These are phyloP conservation scores for Gymnopilus dilepis DNA, from an alignment of 768 basidiomycete genomes.

Conservation along the genomic window DNA sequence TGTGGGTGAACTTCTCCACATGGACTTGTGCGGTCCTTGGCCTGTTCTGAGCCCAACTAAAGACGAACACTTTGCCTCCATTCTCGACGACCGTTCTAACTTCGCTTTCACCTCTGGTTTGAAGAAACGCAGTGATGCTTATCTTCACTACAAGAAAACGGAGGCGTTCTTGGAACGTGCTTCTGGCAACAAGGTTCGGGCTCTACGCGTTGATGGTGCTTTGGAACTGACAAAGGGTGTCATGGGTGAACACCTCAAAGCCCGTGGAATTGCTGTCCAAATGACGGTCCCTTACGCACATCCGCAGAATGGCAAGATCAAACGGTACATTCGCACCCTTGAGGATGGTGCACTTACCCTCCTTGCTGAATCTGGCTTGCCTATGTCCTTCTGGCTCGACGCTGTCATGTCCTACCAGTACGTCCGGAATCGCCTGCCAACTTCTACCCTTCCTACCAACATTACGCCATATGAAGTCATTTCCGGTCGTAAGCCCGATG, in stretches of 20 bases:
- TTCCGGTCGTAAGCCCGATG: slow-evolving; percentile 25
- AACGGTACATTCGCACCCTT: slow-evolving; percentile 16
- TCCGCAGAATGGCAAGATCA: slow-evolving; percentile 16
- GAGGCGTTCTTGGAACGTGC: slow-evolving; percentile 8
- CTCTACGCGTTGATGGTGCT: slow-evolving; percentile 25
- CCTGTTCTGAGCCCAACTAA: slow-evolving; percentile 19
- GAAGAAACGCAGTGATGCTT: slow-evolving; percentile 5
- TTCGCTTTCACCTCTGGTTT: slow-evolving; percentile 20
- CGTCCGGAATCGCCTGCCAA: slow-evolving; percentile 26
- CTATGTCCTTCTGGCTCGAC: slow-evolving; percentile 27
- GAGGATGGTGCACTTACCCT: slow-evolving; percentile 14
- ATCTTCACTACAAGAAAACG: not conserved
- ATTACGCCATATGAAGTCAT: slow-evolving; percentile 25
- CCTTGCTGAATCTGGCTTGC: slow-evolving; percentile 19
- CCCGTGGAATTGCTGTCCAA: slow-evolving; percentile 17
- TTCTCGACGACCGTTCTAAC: slow-evolving; percentile 29
- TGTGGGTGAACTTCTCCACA: slow-evolving; percentile 30
- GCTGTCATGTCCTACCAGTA: slow-evolving; percentile 25
- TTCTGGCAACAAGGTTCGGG: slow-evolving; percentile 9
- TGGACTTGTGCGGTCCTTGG: slow-evolving; percentile 34
- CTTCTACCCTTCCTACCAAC: slow-evolving; percentile 22
- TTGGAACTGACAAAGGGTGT: slow-evolving; percentile 21
- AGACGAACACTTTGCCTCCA: slow-evolving; percentile 18
- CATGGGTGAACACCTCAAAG: slow-evolving; percentile 9
- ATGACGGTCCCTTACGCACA: slow-evolving; percentile 14